phyloP scores from a whole-genome alignment of 208 protist genomes.

The Spongospora subterranea region DNA sequence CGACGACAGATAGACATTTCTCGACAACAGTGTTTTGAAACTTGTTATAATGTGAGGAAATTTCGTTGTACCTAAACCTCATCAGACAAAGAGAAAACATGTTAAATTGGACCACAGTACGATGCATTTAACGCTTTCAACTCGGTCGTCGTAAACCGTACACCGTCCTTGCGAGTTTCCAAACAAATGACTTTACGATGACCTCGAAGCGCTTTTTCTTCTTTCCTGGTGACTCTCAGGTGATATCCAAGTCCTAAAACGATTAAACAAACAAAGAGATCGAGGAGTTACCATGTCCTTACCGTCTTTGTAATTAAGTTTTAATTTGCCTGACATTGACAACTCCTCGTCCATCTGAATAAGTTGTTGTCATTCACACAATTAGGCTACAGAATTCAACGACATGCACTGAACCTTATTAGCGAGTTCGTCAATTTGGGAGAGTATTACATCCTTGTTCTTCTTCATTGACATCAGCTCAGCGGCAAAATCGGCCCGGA shows the following conservation, averaged over 20 bases:
- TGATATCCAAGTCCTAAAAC: constrained; percentile 60
- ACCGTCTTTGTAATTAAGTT: constrained; percentile 52
- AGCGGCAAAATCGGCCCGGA: constrained; percentile 62
- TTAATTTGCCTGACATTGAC: not conserved
- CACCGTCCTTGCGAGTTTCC: constrained; percentile 89
- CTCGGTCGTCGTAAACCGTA: constrained; percentile 83
- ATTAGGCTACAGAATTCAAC: no score
- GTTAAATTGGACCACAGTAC: not conserved
- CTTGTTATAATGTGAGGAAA: not conserved
- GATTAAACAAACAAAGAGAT: not conserved
- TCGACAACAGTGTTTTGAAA: not conserved
- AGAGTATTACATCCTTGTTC: not conserved
- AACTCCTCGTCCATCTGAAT: constrained; percentile 3
- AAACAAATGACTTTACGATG: constrained; percentile 80
- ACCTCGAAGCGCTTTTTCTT: constrained; percentile 84
- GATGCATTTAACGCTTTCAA: constrained; percentile 73
- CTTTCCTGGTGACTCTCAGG: constrained; percentile 83
- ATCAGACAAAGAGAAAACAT: not conserved
- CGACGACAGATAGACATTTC: constrained; percentile 22
- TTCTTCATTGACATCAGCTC: constrained; percentile 51
- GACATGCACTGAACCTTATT: not conserved
- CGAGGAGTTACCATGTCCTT: not conserved
- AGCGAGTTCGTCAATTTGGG: constrained; percentile 53
- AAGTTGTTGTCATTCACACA: not conserved
- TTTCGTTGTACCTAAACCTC: not conserved